Evolutionary conservation across 2,329 filamentous ascomycete species (phyloP), one percentile per base, ranked within the genome.

Genomic region (Sporothrix protearum): DNA sequence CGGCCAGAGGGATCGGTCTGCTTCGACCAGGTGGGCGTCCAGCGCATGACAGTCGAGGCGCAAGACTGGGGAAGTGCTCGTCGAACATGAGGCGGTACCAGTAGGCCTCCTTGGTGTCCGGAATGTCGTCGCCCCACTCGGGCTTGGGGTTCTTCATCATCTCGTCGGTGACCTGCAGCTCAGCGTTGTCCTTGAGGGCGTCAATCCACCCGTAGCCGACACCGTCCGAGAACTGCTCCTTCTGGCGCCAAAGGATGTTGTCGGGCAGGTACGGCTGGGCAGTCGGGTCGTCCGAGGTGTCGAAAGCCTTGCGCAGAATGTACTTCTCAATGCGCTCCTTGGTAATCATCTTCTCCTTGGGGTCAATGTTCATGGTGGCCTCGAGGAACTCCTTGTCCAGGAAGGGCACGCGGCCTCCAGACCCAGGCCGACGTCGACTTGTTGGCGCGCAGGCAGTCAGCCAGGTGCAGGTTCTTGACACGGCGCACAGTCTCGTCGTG

Each of bases 151-250:
- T 95, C 87, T 94, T 94, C 92, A 98, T 93, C 90, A 96, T 94
- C 86, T 98, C 95, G 79, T 99, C 95, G 22, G 92, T 97, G 71
- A 99, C 91, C 71, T 96, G 89, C 75, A 90, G 81, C 83, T 96
- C 94, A 45, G 96, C 96, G 78, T 91, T 92, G 82, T 98, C 96
- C 87, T 97, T 98, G 78, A 99, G 89, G 7, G 91, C 92, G 79
- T 99, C 96, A 79, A 99, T 99, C 96, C 96, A 99, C 75, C 96
- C 94, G 84, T 99, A 99, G 72, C 96, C 96, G 72, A 99, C 96
- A 80, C 96, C 96, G 78, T 99, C 96, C 72, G 92, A 96, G 86
- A 99, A 99, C 84, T 99, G 96, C 85, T 99, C 96, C 89, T 99
- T 99, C 83, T 99, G 96, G 80, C 96, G 88, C 92, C 93, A 99